phyloP scores from a whole-genome alignment of 129 eudicot species.

The Flaveria brownii region DNA sequence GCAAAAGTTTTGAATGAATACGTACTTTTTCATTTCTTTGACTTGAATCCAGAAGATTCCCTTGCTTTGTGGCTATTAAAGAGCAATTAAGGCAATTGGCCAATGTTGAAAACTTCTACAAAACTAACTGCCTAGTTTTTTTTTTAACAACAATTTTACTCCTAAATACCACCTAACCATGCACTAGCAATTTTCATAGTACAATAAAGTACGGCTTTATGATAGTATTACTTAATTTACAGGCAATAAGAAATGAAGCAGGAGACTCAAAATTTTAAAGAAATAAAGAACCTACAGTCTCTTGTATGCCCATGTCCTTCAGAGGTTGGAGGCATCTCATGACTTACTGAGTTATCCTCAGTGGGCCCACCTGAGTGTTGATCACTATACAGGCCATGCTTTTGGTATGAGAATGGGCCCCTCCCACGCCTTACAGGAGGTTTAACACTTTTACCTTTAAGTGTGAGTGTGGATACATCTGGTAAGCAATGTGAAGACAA shows the following conservation, averaged over 20 bases:
- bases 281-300: slow-evolving; percentile 45
- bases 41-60: neutral
- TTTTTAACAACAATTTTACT: too few species aligned
- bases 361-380: slow-evolving; percentile 44
- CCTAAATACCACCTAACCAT: neutral
- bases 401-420: slow-evolving; percentile 81
- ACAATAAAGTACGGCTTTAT: neutral
- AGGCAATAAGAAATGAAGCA: neutral
- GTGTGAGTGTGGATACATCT: slow-evolving; percentile 51
- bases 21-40: neutral
- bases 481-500: slow-evolving; percentile 51
- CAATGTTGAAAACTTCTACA: neutral
- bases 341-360: slow-evolving; percentile 36
- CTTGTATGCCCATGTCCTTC: slow-evolving; percentile 36
- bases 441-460: slow-evolving; percentile 50
- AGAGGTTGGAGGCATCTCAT: slow-evolving; percentile 31
- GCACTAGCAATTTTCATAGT: neutral
- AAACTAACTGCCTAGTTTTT: neutral
- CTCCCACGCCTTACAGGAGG: slow-evolving; percentile 76
- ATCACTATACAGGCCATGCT: slow-evolving; percentile 71
- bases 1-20: neutral
- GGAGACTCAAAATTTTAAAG: neutral
- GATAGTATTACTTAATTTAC: neutral
- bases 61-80: neutral
- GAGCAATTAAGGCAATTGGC: neutral